phyloP scores from a whole-genome alignment of 345 rosid genomes.

The Linum lewisii region DNA sequence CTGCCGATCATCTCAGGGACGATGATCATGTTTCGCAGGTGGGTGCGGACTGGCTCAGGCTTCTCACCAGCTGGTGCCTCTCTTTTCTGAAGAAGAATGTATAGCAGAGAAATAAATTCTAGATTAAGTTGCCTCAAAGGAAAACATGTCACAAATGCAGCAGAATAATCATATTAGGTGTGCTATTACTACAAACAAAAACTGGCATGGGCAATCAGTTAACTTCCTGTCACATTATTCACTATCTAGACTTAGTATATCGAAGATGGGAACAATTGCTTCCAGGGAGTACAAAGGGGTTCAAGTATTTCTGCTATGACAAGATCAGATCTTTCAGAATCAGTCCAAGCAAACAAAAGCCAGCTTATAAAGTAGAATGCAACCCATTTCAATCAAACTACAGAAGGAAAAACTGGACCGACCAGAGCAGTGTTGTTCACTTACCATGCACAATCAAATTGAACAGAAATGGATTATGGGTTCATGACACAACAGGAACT shows the following conservation, averaged over 20 bases:
- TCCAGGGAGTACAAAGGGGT: no score
- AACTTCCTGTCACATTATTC: no score
- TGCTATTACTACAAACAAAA: no score
- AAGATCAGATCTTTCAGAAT: no score
- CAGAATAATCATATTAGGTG: no score
- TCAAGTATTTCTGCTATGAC: no score
- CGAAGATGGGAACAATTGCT: no score
- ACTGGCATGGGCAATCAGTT: no score
- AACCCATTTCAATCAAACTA: not conserved
- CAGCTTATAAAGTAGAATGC: not conserved
- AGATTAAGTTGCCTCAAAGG: no score
- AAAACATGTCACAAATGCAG: no score
- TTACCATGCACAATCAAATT: not conserved
- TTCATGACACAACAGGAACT: not conserved
- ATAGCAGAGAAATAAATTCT: no score
- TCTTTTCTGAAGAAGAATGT: not conserved
- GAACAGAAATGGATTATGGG: not conserved
- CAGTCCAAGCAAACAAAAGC: not conserved
- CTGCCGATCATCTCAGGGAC: not conserved
- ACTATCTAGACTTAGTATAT: no score
- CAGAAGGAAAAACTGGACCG: not conserved
- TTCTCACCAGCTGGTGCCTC: not conserved
- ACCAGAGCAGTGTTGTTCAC: not conserved
- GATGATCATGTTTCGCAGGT: not conserved
- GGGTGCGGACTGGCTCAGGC: not conserved